Conservation (phyloP, 179 eudicot species). For the Camellia oleifera region DNA sequence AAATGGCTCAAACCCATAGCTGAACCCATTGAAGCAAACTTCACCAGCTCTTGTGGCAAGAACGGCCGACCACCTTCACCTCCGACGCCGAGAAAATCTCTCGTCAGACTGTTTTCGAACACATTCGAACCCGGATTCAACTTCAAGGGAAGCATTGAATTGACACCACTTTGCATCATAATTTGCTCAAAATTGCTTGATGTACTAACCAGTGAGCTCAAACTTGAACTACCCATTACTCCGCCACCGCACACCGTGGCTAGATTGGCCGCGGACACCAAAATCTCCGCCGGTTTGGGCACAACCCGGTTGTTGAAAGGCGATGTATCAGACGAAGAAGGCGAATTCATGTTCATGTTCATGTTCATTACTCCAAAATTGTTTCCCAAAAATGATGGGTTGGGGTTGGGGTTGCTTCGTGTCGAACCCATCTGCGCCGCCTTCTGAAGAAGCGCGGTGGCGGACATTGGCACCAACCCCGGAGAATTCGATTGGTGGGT, state of each 20-base stretch:
- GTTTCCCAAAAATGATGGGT: conserved; percentile 41
- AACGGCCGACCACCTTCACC: conserved; percentile 43
- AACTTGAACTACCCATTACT: conserved; percentile 4
- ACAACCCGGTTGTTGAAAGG: background rate
- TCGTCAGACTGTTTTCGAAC: conserved; percentile 38
- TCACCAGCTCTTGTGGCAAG: conserved; percentile 63
- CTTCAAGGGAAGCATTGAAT: conserved; percentile 21
- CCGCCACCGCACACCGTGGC: too few species aligned
- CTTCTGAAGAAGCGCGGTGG: conserved; percentile 82
- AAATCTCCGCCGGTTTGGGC: background rate
- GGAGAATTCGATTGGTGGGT: conserved; percentile 26
- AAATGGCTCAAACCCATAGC: conserved; percentile 63
- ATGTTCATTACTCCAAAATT: conserved; percentile 32
- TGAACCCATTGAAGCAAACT: conserved; percentile 59
- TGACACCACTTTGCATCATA: conserved; percentile 35
- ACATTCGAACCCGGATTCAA: conserved; percentile 23
- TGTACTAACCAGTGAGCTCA: conserved; percentile 18
- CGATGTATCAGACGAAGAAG: conserved; percentile 13
- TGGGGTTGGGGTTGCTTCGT: conserved; percentile 27
- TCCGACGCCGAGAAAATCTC: conserved; percentile 85
- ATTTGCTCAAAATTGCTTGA: conserved; percentile 35
- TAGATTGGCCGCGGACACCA: too few species aligned
- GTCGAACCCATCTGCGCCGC: conserved; percentile 86
- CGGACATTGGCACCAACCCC: conserved; percentile 56
- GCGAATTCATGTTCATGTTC: conserved; percentile 25